Evolutionary conservation across 805 yeast genomes (phyloP), one percentile per base, ranked within the genome.

Genomic region (Sugiyamaella americana): DNA sequence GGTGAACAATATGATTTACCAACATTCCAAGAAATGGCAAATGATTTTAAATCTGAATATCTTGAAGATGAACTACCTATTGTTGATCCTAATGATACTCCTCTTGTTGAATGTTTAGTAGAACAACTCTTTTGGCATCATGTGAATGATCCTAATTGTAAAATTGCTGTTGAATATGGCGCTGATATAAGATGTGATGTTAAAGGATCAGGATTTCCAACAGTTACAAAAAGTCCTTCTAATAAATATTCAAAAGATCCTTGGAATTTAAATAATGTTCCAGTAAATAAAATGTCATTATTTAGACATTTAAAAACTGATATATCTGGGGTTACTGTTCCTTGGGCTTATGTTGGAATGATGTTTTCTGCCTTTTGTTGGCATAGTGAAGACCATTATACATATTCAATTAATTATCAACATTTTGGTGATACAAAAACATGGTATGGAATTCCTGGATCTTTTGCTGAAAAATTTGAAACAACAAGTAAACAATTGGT

Each of bases 301-400:
- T 61, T 67, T 41, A 56, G 61, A 22, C 53, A 60, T 41, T 56
- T 68, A 43, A 54, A 57, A 37, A 40, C 57, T 8, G 66, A 63
- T 38, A 57, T 91, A 2, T 82, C 95, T 0, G 98, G 98, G 0
- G 89, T 89, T 87, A 88, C 97, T 0, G 76, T 85, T 17, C 98
- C 98, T 0, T 89, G 98, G 98, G 74, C 88, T 2, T 89, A 89
- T 58, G 79, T 89, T 13, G 98, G 98, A 0, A 86, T 94, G 43
- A 71, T 87, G 42, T 80, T 87, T 57, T 84, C 95, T 1, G 87
- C 97, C 1, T 91, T 91, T 61, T 89, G 98, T 64, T 91, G 97
- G 96, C 97, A 91, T 63, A 83, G 85, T 49, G 98, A 89, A 59
- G 98, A 89, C 63, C 97, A 91, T 61, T 87, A 85, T 61, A 86